These are phyloP conservation scores for Fusarium illudens DNA, from an alignment of 2,329 filamentous ascomycete species.

Conservation along the genomic window DNA sequence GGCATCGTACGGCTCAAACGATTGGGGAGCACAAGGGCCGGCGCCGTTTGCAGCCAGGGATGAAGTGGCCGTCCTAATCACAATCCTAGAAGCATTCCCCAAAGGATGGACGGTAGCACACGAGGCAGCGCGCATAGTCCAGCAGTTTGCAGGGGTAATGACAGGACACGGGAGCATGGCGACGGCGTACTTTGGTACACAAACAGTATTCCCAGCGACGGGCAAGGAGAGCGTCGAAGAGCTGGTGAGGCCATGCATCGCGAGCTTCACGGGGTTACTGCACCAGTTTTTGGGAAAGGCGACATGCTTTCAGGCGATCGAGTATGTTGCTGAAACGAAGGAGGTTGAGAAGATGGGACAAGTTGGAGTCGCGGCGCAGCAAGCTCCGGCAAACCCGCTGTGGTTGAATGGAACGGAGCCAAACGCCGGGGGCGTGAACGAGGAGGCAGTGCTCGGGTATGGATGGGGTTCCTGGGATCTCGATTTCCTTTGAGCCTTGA, in stretches of 20 bases:
- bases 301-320: slow-evolving; percentile 42
- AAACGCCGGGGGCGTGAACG: slow-evolving; percentile 25
- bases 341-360: slow-evolving; percentile 13
- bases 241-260: slow-evolving; percentile 30
- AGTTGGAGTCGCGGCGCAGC: slow-evolving; percentile 19
- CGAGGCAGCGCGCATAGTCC: slow-evolving; percentile 47
- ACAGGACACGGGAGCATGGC: slow-evolving; percentile 27
- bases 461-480: slow-evolving; percentile 42
- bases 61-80: slow-evolving; percentile 47
- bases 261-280: slow-evolving; percentile 40
- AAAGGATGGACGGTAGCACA: slow-evolving; percentile 47
- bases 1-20: slow-evolving; percentile 17
- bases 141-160: slow-evolving; percentile 41
- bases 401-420: slow-evolving; percentile 31
- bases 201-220: slow-evolving; percentile 19
- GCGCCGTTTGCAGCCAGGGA: slow-evolving; percentile 45
- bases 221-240: slow-evolving; percentile 31
- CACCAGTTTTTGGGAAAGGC: slow-evolving; percentile 47
- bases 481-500: slow-evolving; percentile 35
- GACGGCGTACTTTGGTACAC: slow-evolving; percentile 27
- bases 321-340: slow-evolving; percentile 32
- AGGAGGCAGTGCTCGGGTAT: slow-evolving; percentile 35
- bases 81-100: slow-evolving; percentile 51
- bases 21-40: slow-evolving; percentile 27
- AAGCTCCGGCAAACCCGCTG: slow-evolving; percentile 28